These are phyloP conservation scores for Monosporozyma siamensis DNA, from an alignment of 805 yeast genomes.

Conservation along the genomic window DNA sequence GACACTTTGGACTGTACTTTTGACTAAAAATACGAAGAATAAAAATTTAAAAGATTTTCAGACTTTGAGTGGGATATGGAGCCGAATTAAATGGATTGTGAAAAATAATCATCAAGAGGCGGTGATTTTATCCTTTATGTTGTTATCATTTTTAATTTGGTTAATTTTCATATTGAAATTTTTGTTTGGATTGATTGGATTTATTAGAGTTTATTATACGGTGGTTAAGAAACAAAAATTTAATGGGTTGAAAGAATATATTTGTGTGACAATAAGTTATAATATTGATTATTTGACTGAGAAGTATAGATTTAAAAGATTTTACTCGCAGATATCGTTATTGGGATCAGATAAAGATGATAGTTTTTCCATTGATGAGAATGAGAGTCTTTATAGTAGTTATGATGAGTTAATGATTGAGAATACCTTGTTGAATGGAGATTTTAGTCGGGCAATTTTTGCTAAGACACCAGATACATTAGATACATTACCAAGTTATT, in stretches of 20 bases:
- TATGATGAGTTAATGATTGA: neutral
- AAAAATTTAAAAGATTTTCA: constrained; percentile 22
- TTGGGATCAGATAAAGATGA: neutral
- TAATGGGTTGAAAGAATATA: constrained; percentile 46
- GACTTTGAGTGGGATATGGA: constrained; percentile 26
- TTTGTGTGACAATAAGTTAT: constrained; percentile 49
- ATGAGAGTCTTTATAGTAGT: neutral
- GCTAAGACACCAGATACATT: constrained; percentile 7
- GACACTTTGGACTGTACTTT: constrained; percentile 48
- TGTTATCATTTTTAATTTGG: constrained; percentile 69
- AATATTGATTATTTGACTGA: constrained; percentile 40
- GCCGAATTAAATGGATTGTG: constrained; percentile 50
- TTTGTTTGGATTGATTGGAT: constrained; percentile 42
- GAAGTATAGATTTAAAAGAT: constrained; percentile 10
- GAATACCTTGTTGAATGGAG: neutral
- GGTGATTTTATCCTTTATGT: constrained; percentile 64
- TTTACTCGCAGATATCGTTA: constrained; percentile 8
- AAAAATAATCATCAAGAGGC: constrained; percentile 54
- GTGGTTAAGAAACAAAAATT: constrained; percentile 33
- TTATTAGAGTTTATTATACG: constrained; percentile 43
- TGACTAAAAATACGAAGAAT: constrained; percentile 22
- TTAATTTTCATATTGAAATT: constrained; percentile 52
- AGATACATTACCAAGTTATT: constrained; percentile 11
- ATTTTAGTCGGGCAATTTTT: constrained; percentile 5
- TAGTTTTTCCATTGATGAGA: neutral